Conservation (phyloP, 2,329 filamentous ascomycete species). For the Venturia aucupariae region DNA sequence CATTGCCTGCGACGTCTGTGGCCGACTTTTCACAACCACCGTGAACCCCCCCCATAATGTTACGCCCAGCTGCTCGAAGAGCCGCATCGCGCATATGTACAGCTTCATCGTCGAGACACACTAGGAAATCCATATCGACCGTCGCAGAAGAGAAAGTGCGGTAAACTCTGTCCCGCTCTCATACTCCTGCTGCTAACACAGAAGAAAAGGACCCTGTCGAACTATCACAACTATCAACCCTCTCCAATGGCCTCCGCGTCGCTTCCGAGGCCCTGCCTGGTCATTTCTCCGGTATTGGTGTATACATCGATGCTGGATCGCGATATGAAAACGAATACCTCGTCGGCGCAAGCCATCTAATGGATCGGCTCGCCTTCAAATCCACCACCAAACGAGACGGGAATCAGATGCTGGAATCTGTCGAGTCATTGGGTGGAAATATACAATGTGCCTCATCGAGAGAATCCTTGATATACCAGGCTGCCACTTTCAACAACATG, state of each 20-base stretch:
- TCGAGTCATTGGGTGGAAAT: constrained; percentile 86
- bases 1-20: not conserved
- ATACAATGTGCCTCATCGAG: constrained; percentile 94
- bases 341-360: constrained; percentile 87
- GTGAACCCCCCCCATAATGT: constrained; percentile 5
- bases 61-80: constrained; percentile 4
- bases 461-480: constrained; percentile 98
- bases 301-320: constrained; percentile 92
- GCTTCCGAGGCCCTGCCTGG: constrained; percentile 91
- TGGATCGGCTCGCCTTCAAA: constrained; percentile 94
- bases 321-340: constrained; percentile 82
- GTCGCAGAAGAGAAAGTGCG: constrained; percentile 13
- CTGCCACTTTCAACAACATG: constrained; percentile 90
- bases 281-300: constrained; percentile 87
- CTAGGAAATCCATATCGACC: not conserved
- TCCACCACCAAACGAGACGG: constrained; percentile 61
- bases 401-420: constrained; percentile 77
- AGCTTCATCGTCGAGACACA: not conserved
- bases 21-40: not conserved
- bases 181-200: not conserved
- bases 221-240: constrained; percentile 76
- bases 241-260: constrained; percentile 87
- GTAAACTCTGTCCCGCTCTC: not conserved
- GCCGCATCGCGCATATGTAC: constrained; percentile 7
- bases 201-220: constrained; percentile 71